Evolutionary conservation across 2,329 filamentous ascomycete genomes (phyloP).

Genomic region (Ilyonectria mors-panacis): DNA sequence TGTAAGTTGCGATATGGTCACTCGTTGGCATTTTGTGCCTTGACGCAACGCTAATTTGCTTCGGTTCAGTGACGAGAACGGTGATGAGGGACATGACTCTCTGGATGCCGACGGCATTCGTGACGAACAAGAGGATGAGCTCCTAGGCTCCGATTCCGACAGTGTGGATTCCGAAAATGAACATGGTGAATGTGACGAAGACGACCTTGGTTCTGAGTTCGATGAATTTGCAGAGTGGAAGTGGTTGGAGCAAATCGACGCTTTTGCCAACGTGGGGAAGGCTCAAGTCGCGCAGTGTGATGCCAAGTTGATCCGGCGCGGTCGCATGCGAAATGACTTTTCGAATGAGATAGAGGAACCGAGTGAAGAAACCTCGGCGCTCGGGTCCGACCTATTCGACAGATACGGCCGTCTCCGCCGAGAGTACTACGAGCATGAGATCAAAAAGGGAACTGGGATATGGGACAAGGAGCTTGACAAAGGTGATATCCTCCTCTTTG

Average conservation of each 20-base stretch:
- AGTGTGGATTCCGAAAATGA: neutral
- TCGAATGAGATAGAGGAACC: constrained; percentile 5
- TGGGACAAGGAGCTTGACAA: constrained; percentile 18
- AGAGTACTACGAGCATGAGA: constrained; percentile 1
- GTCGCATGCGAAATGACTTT: constrained; percentile 6
- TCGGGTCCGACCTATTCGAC: constrained; percentile 19
- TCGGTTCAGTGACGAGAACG: neutral
- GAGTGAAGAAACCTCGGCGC: neutral
- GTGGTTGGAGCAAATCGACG: constrained; percentile 11
- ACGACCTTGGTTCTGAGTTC: neutral
- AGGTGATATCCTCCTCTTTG: constrained; percentile 18
- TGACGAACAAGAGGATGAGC: neutral
- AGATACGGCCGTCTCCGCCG: constrained; percentile 17
- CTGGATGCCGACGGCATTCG: neutral
- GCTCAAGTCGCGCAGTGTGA: neutral
- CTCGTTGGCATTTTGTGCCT: neutral
- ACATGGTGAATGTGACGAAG: neutral
- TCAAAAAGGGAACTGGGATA: constrained; percentile 19
- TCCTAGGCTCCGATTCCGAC: neutral
- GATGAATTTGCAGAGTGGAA: constrained; percentile 1
- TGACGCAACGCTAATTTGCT: neutral
- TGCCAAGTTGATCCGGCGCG: constrained; percentile 14
- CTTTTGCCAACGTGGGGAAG: neutral
- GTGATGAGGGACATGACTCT: neutral
- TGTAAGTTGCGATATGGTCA: neutral